Evolutionary conservation across 2,329 filamentous ascomycete species (phyloP).

Genomic region (Xylaria sp.): DNA sequence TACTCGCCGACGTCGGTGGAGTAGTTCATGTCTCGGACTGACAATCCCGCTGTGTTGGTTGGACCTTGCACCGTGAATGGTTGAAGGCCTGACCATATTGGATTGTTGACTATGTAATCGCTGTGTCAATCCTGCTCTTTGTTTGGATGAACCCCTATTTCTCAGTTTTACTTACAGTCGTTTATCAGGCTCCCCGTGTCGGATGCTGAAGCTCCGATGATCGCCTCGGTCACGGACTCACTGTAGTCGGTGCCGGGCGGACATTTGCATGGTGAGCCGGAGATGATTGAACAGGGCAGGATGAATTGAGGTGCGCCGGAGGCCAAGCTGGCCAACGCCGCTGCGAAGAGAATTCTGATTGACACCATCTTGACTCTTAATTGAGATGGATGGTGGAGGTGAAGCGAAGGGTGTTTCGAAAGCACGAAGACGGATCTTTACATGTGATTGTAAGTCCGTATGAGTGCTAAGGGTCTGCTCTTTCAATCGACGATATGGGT

Average conservation of each 20-base stretch:
- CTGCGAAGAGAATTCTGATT: background rate
- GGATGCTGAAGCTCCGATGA: conserved; percentile 12
- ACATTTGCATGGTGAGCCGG: conserved; percentile 15
- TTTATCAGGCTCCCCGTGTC: conserved; percentile 4
- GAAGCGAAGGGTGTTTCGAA: background rate
- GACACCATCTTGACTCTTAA: conserved; percentile 7
- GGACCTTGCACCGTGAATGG: conserved; percentile 4
- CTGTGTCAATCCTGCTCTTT: background rate
- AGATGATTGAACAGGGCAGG: conserved; percentile 12
- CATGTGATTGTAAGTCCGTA: background rate
- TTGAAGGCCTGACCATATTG: conserved; percentile 4
- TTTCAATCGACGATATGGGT: background rate
- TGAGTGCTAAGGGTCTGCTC: background rate
- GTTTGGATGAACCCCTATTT: background rate
- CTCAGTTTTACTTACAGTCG: conserved; percentile 12
- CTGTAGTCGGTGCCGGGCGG: conserved; percentile 10
- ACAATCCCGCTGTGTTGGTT: conserved; percentile 10
- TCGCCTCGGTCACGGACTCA: conserved; percentile 8
- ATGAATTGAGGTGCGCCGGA: background rate
- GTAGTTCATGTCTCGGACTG: conserved; percentile 4
- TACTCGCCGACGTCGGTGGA: conserved; percentile 8
- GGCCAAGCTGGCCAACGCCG: conserved; percentile 3
- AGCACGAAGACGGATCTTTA: background rate
- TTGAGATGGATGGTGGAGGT: background rate
- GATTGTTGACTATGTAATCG: conserved; percentile 8